phyloP scores from a whole-genome alignment of 192 early-diverging fungal species.

The Geosiphon pyriformis region DNA sequence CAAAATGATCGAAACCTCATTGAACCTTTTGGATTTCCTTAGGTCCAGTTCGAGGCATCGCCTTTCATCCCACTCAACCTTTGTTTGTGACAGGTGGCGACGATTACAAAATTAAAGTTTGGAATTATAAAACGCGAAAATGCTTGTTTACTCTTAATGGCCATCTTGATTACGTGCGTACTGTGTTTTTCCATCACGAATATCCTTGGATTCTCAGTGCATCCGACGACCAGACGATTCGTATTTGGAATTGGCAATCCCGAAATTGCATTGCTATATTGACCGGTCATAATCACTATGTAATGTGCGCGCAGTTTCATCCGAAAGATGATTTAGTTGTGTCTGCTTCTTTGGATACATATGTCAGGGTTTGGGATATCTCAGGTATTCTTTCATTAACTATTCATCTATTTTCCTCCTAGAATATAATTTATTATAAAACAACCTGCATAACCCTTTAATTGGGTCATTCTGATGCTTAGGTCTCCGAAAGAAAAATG shows the following conservation, averaged over 20 bases:
- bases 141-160: constrained; percentile 96
- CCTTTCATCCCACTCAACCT: constrained; percentile 94
- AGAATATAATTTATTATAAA: too few relatives aligned
- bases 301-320: constrained; percentile 98
- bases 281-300: constrained; percentile 98
- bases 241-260: constrained; percentile 99
- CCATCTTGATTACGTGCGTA: constrained; percentile 97
- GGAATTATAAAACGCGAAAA: constrained; percentile 97
- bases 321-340: constrained; percentile 96
- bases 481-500: constrained; percentile 81
- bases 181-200: constrained; percentile 96
- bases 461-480: background rate
- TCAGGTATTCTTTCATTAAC: constrained; percentile 50
- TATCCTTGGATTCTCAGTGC: constrained; percentile 96
- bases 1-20: background rate
- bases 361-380: constrained; percentile 99
- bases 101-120: constrained; percentile 99
- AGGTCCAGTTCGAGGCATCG: constrained; percentile 96
- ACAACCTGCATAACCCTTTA: background rate
- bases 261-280: constrained; percentile 95
- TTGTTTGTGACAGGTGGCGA: constrained; percentile 98
- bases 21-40: background rate
- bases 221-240: constrained; percentile 98
- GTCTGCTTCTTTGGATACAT: constrained; percentile 93
- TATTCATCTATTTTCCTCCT: too few relatives aligned